These are phyloP conservation scores for Magnusiomyces suaveolens DNA, from an alignment of 1,139 yeast genomes.

Conservation along the genomic window DNA sequence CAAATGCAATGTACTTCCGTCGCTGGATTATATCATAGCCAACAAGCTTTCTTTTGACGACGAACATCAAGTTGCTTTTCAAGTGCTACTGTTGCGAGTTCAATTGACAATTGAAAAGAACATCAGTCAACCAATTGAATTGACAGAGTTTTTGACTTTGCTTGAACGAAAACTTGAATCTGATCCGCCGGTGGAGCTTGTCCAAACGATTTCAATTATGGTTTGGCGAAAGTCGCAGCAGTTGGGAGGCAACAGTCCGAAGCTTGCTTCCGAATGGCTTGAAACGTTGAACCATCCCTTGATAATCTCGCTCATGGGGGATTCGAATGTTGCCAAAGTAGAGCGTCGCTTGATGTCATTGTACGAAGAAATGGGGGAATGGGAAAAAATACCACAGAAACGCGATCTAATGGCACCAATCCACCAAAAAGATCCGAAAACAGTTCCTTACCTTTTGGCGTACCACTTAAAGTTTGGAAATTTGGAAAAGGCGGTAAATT, in stretches of 20 bases:
- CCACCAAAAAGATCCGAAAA: background rate
- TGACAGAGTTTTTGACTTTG: slow-evolving; percentile 12
- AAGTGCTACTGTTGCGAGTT: slow-evolving; percentile 10
- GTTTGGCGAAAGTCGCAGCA: slow-evolving; percentile 12
- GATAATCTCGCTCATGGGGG: background rate
- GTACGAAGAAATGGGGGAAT: background rate
- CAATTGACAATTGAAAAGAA: slow-evolving; percentile 10
- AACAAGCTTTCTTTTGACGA: slow-evolving; percentile 12
- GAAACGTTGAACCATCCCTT: slow-evolving; percentile 7
- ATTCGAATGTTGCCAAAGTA: slow-evolving; percentile 4
- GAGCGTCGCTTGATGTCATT: slow-evolving; percentile 3
- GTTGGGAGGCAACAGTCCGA: slow-evolving; percentile 1
- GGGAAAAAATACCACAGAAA: slow-evolving; percentile 2
- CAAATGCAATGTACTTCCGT: slow-evolving; percentile 13
- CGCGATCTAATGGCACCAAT: background rate
- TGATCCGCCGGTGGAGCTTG: slow-evolving; percentile 6
- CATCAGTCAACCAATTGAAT: slow-evolving; percentile 3
- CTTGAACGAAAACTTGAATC: slow-evolving; percentile 11
- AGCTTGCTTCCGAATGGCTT: slow-evolving; percentile 10
- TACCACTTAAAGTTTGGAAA: background rate
- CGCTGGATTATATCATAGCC: slow-evolving; percentile 13
- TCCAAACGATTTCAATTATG: slow-evolving; percentile 11
- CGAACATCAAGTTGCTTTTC: slow-evolving; percentile 4
- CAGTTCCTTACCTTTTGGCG: background rate
- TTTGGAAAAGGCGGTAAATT: background rate